A percentile compares a stretch with the other conserved stretches of the same genome.
These are phyloP conservation scores for Elaeagnus macrophylla DNA, from an alignment of 306 rosid genomes.

Conservation along the genomic window DNA sequence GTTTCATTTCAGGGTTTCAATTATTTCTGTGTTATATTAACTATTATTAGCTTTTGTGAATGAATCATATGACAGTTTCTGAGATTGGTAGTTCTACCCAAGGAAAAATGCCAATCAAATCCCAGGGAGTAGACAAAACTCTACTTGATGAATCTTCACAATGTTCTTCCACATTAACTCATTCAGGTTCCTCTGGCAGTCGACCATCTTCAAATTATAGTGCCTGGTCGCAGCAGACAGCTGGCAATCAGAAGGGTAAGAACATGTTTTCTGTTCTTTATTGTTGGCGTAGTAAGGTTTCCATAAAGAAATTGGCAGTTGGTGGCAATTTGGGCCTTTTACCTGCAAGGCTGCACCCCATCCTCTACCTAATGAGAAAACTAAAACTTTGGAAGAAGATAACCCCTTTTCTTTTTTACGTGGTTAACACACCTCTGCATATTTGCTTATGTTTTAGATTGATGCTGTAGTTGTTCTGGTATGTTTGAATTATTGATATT, in stretches of 20 bases:
- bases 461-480: too few relatives aligned
- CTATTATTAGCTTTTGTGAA: background rate
- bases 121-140: slow-evolving; percentile 52
- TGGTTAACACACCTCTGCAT: too few relatives aligned
- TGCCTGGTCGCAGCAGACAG: slow-evolving; percentile 53
- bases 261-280: slow-evolving; percentile 1
- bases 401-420: too few relatives aligned
- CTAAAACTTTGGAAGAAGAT: too few relatives aligned
- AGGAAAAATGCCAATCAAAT: slow-evolving; percentile 44
- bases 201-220: slow-evolving; percentile 72
- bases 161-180: slow-evolving; percentile 40
- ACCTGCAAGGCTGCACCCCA: too few relatives aligned
- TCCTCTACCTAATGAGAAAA: too few relatives aligned
- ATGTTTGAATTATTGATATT: too few relatives aligned
- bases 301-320: slow-evolving; percentile 1
- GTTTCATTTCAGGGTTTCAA: slow-evolving; percentile 39
- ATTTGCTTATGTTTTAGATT: too few relatives aligned
- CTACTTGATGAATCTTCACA: slow-evolving; percentile 39
- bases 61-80: slow-evolving; percentile 36
- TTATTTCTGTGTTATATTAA: slow-evolving; percentile 6
- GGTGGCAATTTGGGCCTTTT: too few relatives aligned
- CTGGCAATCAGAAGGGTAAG: slow-evolving; percentile 71
- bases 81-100: slow-evolving; percentile 44
- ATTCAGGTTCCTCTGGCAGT: slow-evolving; percentile 40
- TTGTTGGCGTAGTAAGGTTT: slow-evolving; percentile 1